Percentiles rank a stretch among this genome's conserved stretches.
Evolutionary conservation across 768 basidiomycete genomes (phyloP).

Genomic region (Tremella yokohamensis): DNA sequence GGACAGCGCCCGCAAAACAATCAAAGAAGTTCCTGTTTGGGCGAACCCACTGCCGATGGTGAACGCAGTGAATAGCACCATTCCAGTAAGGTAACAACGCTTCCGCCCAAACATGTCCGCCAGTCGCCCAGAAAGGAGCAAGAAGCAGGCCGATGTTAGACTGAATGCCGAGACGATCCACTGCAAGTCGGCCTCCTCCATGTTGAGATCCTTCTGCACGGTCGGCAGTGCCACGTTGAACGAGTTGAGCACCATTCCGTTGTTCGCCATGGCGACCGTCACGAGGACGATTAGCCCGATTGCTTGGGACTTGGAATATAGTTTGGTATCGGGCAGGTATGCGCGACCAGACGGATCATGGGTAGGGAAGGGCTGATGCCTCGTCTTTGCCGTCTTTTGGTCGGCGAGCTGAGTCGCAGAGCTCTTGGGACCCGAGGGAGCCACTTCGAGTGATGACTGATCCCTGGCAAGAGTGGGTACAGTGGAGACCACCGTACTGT

Average conservation of each 20-base stretch:
- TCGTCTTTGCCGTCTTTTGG: no score
- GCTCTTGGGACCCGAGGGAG: no score
- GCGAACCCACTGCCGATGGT: conserved; percentile 47
- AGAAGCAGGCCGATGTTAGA: conserved; percentile 3
- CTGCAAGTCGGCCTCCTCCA: background rate
- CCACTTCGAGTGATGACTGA: no score
- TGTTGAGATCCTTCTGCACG: conserved; percentile 1
- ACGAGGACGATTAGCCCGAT: background rate
- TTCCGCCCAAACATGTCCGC: conserved; percentile 63
- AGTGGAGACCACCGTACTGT: no score
- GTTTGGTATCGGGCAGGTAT: no score
- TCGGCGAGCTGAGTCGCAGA: no score
- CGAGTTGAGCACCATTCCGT: background rate
- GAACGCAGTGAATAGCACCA: conserved; percentile 58
- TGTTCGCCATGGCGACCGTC: background rate
- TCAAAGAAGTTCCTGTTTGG: conserved; percentile 25
- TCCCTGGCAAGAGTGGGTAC: no score
- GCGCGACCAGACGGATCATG: no score
- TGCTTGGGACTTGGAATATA: background rate
- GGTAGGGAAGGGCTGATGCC: no score
- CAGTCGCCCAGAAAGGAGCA: conserved; percentile 36
- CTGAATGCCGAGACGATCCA: conserved; percentile 1
- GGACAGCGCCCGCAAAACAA: conserved; percentile 32
- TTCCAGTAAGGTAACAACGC: conserved; percentile 63
- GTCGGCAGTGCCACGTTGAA: background rate